phyloP scores from a whole-genome alignment of 345 rosid species.

The Mercurialis annua region DNA sequence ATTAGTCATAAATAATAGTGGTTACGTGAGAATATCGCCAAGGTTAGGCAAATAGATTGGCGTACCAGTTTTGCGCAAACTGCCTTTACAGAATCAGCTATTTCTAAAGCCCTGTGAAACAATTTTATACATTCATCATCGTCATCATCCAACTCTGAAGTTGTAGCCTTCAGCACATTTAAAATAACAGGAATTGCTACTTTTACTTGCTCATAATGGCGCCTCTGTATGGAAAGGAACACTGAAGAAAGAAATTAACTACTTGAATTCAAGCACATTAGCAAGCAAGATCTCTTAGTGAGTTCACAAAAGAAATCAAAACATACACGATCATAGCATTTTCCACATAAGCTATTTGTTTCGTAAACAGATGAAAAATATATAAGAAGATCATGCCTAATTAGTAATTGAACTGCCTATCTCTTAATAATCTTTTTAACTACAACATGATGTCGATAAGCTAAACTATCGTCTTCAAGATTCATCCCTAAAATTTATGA shows the following conservation, averaged over 20 bases:
- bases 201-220: constrained; percentile 72
- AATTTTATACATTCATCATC: constrained; percentile 39
- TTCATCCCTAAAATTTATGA: constrained; percentile 1
- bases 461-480: background rate
- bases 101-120: constrained; percentile 53
- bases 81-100: constrained; percentile 54
- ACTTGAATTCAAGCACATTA: background rate
- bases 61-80: constrained; percentile 58
- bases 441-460: background rate
- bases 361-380: background rate
- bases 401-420: background rate
- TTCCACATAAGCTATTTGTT: background rate
- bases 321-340: background rate
- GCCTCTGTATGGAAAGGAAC: constrained; percentile 54
- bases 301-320: background rate
- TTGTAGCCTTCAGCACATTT: constrained; percentile 46
- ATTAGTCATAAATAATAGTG: background rate
- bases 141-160: constrained; percentile 34
- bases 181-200: constrained; percentile 62
- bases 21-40: background rate
- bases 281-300: background rate
- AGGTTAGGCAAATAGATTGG: constrained; percentile 16
- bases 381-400: background rate
- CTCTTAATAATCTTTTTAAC: background rate
- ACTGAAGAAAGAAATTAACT: constrained; percentile 44